Conservation (phyloP, 768 basidiomycete genomes). For the Suillus lakei region DNA sequence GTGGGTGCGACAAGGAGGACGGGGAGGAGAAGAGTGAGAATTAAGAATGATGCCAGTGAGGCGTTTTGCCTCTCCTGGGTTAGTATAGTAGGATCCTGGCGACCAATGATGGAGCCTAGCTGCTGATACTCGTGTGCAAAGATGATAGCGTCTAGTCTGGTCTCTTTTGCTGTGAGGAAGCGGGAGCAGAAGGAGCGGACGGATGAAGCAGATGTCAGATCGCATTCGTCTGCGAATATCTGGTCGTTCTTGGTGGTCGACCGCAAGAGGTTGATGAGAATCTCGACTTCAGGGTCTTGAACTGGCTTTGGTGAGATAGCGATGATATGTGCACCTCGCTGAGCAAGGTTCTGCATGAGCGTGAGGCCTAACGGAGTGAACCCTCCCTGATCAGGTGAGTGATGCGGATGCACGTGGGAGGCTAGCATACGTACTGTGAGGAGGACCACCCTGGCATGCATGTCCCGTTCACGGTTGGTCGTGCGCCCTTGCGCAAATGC, state of each 20-base stretch:
- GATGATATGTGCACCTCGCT: constrained; percentile 80
- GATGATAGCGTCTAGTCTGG: constrained; percentile 77
- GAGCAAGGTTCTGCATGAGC: constrained; percentile 69
- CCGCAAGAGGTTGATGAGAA: constrained; percentile 70
- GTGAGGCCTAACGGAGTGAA: no score
- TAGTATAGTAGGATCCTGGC: constrained; percentile 33
- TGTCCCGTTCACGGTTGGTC: constrained; percentile 73
- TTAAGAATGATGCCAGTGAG: constrained; percentile 76
- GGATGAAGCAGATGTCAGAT: constrained; percentile 66
- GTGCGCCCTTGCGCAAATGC: constrained; percentile 70
- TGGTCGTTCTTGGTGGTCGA: constrained; percentile 73
- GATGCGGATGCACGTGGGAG: background rate
- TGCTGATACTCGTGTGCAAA: constrained; percentile 79
- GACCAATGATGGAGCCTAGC: constrained; percentile 53
- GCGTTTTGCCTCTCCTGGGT: constrained; percentile 48
- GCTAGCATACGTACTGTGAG: constrained; percentile 58
- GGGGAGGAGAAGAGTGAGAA: constrained; percentile 80
- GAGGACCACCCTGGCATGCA: constrained; percentile 73
- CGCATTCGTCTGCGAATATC: constrained; percentile 81
- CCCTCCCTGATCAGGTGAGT: constrained; percentile 54
- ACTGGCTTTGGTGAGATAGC: constrained; percentile 68
- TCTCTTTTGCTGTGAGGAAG: constrained; percentile 68
- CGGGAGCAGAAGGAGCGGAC: constrained; percentile 71
- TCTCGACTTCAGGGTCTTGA: constrained; percentile 48
- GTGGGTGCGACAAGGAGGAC: constrained; percentile 78